Percentiles rank a stretch among this genome's conserved stretches.
Conservation (phyloP, 352 stramenopile genomes). For the Blastocystis sp. region DNA sequence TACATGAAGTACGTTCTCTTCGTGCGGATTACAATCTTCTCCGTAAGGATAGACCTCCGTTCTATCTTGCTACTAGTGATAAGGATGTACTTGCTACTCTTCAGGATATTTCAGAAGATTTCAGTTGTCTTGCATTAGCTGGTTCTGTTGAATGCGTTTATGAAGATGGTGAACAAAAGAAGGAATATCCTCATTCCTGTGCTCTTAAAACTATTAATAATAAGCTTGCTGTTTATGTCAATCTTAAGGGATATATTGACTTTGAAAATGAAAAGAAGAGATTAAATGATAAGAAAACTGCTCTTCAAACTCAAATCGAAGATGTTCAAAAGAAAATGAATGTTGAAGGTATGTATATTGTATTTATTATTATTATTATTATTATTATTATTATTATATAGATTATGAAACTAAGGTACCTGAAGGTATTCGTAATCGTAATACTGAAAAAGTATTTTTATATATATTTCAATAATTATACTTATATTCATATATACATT, state of each 20-base stretch:
- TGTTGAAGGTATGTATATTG: not conserved
- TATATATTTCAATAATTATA: too few species aligned
- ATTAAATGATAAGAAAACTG: slow-evolving; percentile 50
- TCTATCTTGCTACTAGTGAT: slow-evolving; percentile 67
- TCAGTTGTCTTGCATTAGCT: slow-evolving; percentile 69
- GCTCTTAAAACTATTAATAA: slow-evolving; percentile 76
- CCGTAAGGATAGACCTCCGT: slow-evolving; percentile 52
- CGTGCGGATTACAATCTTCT: slow-evolving; percentile 58
- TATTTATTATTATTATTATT: not conserved
- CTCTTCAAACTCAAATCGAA: slow-evolving; percentile 32
- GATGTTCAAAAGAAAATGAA: slow-evolving; percentile 28
- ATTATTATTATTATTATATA: not conserved
- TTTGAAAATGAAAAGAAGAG: slow-evolving; percentile 55
- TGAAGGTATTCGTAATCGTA: slow-evolving; percentile 37
- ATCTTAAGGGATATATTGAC: slow-evolving; percentile 44
- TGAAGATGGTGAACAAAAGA: slow-evolving; percentile 3
- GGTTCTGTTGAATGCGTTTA: slow-evolving; percentile 60
- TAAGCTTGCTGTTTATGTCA: slow-evolving; percentile 66
- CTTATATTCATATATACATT: too few species aligned
- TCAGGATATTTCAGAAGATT: slow-evolving; percentile 67
- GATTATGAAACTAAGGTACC: slow-evolving; percentile 6
- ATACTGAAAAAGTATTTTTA: too few species aligned
- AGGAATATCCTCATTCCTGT: slow-evolving; percentile 48
- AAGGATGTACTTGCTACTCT: slow-evolving; percentile 54
- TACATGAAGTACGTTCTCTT: slow-evolving; percentile 75